These are phyloP conservation scores for Musa balbisiana DNA, from an alignment of 202 grass and related monocot genomes.

Conservation along the genomic window DNA sequence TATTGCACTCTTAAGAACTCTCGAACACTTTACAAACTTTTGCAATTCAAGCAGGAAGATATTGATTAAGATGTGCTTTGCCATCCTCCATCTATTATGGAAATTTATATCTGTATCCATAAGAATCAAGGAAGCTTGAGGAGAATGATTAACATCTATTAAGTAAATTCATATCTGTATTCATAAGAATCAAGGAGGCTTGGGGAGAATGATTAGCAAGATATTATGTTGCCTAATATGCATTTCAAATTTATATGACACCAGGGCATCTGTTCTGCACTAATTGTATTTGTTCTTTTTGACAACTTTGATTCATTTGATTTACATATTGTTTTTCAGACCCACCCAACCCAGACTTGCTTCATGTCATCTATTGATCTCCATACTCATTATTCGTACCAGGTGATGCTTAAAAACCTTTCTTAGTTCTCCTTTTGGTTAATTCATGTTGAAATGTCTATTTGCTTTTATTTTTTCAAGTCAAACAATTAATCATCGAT, in stretches of 20 bases:
- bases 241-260: neutral
- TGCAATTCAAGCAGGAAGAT: neutral
- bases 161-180: neutral
- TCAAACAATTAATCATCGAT: neutral
- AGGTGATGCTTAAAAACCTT: conserved; percentile 47
- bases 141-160: neutral
- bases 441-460: neutral
- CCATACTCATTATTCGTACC: conserved; percentile 96
- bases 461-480: neutral
- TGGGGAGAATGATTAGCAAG: neutral
- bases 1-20: no score
- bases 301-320: conserved; percentile 24
- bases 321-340: conserved; percentile 46
- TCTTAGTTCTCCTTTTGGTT: neutral
- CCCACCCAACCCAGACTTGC: conserved; percentile 96
- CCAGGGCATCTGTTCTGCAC: neutral
- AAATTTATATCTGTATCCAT: neutral
- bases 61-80: neutral
- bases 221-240: neutral
- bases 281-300: conserved; percentile 1
- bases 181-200: neutral
- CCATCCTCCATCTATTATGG: no score
- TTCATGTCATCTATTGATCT: conserved; percentile 99
- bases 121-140: neutral
- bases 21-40: neutral